A percentile compares a stretch with the other conserved stretches of the same genome.
Evolutionary conservation across 441 rosid genomes (phyloP).

Genomic region (Gossypium lobatum): DNA sequence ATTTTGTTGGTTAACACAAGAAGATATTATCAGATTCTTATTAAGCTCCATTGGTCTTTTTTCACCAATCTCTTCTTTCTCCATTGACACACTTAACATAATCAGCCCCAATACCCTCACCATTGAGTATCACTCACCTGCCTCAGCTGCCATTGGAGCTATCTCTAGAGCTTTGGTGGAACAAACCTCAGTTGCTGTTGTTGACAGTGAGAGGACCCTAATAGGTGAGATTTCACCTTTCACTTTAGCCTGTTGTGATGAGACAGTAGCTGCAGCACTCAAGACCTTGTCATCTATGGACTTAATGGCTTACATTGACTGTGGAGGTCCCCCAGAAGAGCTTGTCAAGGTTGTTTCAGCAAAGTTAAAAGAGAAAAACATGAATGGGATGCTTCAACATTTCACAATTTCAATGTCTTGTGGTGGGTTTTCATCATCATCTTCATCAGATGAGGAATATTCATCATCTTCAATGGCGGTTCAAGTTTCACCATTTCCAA

Average conservation of each 20-base stretch:
- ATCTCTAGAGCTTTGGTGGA: slow-evolving; percentile 41
- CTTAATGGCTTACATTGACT: slow-evolving; percentile 83
- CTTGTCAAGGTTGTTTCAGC: slow-evolving; percentile 52
- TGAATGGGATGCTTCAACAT: slow-evolving; percentile 50
- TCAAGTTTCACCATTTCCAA: slow-evolving; percentile 15
- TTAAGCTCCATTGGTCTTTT: slow-evolving; percentile 69
- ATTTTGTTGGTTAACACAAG: slow-evolving; percentile 92
- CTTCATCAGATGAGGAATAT: slow-evolving; percentile 66
- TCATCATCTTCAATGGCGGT: slow-evolving; percentile 7
- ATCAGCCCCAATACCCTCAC: slow-evolving; percentile 41
- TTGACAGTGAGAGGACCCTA: slow-evolving; percentile 40
- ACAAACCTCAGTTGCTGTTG: slow-evolving; percentile 75
- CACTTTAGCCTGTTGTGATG: slow-evolving; percentile 72
- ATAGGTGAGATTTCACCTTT: slow-evolving; percentile 82
- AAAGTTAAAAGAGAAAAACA: slow-evolving; percentile 44
- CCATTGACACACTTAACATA: slow-evolving; percentile 57
- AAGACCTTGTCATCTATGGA: slow-evolving; percentile 71
- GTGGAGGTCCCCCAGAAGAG: slow-evolving; percentile 83
- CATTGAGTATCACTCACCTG: slow-evolving; percentile 65
- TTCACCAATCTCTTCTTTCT: slow-evolving; percentile 59
- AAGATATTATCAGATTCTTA: slow-evolving; percentile 78
- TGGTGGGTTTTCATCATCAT: slow-evolving; percentile 27
- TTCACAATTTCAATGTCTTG: slow-evolving; percentile 24
- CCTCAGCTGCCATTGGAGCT: slow-evolving; percentile 46
- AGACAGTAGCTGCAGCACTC: slow-evolving; percentile 66